Evolutionary conservation across 805 yeast genomes (phyloP), one percentile per base, ranked within the genome.

Genomic region (Naumovozyma castellii): DNA sequence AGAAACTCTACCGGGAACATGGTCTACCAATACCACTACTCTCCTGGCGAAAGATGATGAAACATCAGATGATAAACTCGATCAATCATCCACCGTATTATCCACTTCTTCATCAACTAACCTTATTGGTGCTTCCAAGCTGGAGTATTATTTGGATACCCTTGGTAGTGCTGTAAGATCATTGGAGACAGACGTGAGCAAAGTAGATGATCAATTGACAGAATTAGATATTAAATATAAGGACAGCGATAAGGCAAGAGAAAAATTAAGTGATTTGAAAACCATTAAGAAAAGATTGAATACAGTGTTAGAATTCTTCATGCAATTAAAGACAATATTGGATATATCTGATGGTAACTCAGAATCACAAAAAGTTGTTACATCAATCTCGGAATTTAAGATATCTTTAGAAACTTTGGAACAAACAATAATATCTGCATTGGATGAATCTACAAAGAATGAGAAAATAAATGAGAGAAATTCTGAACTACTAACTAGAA

Each of bases 101-200:
- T 17, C 10, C 10, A 35, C 6, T 13, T 44, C 44, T 9, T 42
- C 53, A 12, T 49, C 59, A n/a, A 38, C 39, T 10, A 42, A 40
- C 3, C 48, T 50, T 13, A 42, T 56, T 20, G 72, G 73, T 6
- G 68, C 76, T 1, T 72, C 82, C 8, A 67, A 84, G 43, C 59
- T 82, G 35, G 82, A 80, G 47, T 80, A 80, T 56, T 80, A 80
- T 52, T 61, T 78, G 33, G 81, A 78, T 34, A 72, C 79, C 1
- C 58, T 81, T 35, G 68, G 73, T 13, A 72, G 76, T 38, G 72
- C 85, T 0, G 72, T 80, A 18, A 66, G 72, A 33, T 67, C 83
- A 2, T 54, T 81, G 31, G 71, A 75, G 35, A 65, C 67, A 4
- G 79, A 77, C 41, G 51, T 78, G 16, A 42, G 44, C 0, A 54